Evolutionary conservation across 345 rosid genomes (phyloP).

Genomic region (Populus deltoides): DNA sequence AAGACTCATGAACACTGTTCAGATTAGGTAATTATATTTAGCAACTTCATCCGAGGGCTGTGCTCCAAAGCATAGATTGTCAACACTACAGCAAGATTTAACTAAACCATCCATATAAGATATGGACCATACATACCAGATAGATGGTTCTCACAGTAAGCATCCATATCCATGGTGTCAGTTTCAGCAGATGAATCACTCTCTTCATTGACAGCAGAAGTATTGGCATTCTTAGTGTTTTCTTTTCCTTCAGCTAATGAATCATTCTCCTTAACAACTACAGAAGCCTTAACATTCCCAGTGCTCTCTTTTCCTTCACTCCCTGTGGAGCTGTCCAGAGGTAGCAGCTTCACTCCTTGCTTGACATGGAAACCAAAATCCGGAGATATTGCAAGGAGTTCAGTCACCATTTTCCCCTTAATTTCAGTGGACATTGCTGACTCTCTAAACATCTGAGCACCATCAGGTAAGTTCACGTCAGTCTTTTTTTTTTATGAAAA

Average conservation of each 20-base stretch:
- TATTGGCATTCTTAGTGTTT: conserved; percentile 23
- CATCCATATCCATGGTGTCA: conserved; percentile 67
- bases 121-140: conserved; percentile 38
- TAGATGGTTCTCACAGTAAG: conserved; percentile 29
- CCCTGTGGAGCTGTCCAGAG: conserved; percentile 56
- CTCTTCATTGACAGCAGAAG: conserved; percentile 27
- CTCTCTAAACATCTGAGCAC: conserved; percentile 38
- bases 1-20: background rate
- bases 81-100: background rate
- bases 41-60: background rate
- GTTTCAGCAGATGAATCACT: conserved; percentile 73
- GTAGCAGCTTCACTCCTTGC: conserved; percentile 52
- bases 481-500: conserved; percentile 39
- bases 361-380: conserved; percentile 31
- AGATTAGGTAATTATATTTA: background rate
- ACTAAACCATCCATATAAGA: background rate
- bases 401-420: conserved; percentile 43
- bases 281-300: conserved; percentile 24
- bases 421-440: conserved; percentile 38
- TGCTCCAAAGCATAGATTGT: background rate
- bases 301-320: conserved; percentile 36
- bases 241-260: conserved; percentile 40
- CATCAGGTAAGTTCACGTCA: conserved; percentile 37
- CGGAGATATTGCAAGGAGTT: conserved; percentile 47
- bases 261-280: conserved; percentile 37